Percentiles rank a stretch among this genome's conserved stretches.
Evolutionary conservation across 2,329 filamentous ascomycete genomes (phyloP).

Genomic region (Dactylellina leptospora): DNA sequence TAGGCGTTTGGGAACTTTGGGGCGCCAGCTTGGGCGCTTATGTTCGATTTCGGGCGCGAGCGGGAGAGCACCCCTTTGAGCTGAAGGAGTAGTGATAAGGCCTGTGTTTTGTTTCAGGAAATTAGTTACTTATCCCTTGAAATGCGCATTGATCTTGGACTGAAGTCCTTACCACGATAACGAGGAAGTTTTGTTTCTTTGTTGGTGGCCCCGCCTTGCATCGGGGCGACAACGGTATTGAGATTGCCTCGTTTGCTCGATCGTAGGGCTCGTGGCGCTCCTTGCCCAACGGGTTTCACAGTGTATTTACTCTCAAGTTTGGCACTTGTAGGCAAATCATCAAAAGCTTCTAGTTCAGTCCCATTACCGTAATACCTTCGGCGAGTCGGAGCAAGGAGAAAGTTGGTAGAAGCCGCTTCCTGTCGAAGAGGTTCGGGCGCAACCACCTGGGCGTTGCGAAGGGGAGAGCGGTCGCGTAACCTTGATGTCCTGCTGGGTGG

Average conservation of each 20-base stretch:
- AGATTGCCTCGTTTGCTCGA: slow-evolving; percentile 68
- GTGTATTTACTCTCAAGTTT: slow-evolving; percentile 82
- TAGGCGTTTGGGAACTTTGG: slow-evolving; percentile 32
- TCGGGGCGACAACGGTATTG: slow-evolving; percentile 69
- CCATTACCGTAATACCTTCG: slow-evolving; percentile 86
- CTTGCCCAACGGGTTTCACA: slow-evolving; percentile 77
- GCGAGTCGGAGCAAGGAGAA: slow-evolving; percentile 76
- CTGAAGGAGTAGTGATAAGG: slow-evolving; percentile 15
- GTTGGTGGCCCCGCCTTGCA: slow-evolving; percentile 70
- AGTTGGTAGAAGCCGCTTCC: slow-evolving; percentile 70
- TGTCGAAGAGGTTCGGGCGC: slow-evolving; percentile 58
- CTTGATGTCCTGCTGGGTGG: slow-evolving; percentile 60
- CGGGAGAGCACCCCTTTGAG: slow-evolving; percentile 25
- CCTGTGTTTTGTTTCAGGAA: slow-evolving; percentile 8
- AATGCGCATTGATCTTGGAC: not conserved
- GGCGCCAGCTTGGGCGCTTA: slow-evolving; percentile 32
- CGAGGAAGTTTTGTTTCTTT: slow-evolving; percentile 43
- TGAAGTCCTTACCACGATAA: slow-evolving; percentile 33
- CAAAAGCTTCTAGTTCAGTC: slow-evolving; percentile 89
- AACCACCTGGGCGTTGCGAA: slow-evolving; percentile 57
- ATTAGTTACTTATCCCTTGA: not conserved
- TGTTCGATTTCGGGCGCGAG: slow-evolving; percentile 21
- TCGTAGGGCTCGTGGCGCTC: slow-evolving; percentile 71
- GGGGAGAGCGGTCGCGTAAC: slow-evolving; percentile 38
- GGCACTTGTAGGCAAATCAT: slow-evolving; percentile 89